A percentile compares a stretch with the other conserved stretches of the same genome.
Conservation (phyloP, 1,284 basidiomycete species). For the Limonomyces culmigenus region DNA sequence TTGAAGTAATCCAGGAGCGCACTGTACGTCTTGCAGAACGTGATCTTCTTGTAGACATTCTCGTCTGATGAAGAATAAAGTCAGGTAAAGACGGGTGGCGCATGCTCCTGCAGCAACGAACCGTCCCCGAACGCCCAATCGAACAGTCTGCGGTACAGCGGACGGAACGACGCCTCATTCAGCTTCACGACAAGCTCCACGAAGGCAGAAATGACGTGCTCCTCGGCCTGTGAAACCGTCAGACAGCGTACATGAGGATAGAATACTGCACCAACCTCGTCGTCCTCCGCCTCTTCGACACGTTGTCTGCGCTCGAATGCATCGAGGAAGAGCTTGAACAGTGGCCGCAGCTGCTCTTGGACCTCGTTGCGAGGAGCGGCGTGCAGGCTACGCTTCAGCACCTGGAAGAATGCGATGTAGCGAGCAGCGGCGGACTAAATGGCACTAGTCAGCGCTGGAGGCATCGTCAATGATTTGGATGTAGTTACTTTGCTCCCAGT, state of each 20-base stretch:
- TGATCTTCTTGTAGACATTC: conserved; percentile 28
- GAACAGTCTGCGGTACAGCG: conserved; percentile 80
- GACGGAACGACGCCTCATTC: conserved; percentile 86
- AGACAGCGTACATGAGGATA: neutral
- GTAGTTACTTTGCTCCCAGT: neutral
- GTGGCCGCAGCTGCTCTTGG: conserved; percentile 47
- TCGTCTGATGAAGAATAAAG: neutral
- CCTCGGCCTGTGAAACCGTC: conserved; percentile 25
- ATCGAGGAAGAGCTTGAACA: conserved; percentile 75
- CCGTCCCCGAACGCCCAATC: conserved; percentile 80
- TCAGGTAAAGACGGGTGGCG: neutral
- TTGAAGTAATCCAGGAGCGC: conserved; percentile 74
- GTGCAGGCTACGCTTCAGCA: conserved; percentile 50
- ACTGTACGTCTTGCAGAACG: conserved; percentile 60
- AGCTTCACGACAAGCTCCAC: conserved; percentile 83
- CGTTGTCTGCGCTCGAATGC: conserved; percentile 50
- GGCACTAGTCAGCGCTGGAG: too few relatives aligned
- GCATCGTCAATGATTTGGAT: too few relatives aligned
- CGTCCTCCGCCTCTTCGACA: conserved; percentile 18
- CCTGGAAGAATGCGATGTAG: conserved; percentile 43
- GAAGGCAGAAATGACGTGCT: conserved; percentile 57
- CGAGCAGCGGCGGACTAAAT: too few relatives aligned
- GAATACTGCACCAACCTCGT: conserved; percentile 6
- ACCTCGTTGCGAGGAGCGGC: conserved; percentile 49
- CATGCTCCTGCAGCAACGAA: too few relatives aligned